Conservation (phyloP, 352 stramenopile species). For the Phytophthora palmivora region DNA sequence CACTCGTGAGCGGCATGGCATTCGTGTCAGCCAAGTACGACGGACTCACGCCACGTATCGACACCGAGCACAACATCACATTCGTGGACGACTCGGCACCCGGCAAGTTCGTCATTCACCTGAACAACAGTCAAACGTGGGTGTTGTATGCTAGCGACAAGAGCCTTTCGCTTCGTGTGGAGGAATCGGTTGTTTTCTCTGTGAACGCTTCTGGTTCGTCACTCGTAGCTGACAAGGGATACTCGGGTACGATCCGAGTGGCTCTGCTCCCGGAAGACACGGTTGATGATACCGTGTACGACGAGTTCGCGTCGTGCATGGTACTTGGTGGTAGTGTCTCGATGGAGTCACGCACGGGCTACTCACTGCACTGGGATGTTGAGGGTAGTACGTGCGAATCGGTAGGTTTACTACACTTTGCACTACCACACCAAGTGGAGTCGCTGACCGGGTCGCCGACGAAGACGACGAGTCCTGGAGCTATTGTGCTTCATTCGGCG, state of each 20-base stretch:
- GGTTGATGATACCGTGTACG: slow-evolving; percentile 48
- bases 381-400: too few relatives aligned
- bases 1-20: slow-evolving; percentile 74
- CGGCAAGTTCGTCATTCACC: slow-evolving; percentile 64
- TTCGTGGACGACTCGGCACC: slow-evolving; percentile 42
- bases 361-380: too few relatives aligned
- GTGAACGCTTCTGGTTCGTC: slow-evolving; percentile 47
- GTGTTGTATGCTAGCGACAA: slow-evolving; percentile 68
- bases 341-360: too few relatives aligned
- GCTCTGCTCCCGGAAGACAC: slow-evolving; percentile 55
- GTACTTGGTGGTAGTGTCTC: slow-evolving; percentile 58
- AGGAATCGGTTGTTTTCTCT: slow-evolving; percentile 41
- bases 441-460: slow-evolving; percentile 32
- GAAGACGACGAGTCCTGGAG: slow-evolving; percentile 24
- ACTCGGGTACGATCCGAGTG: slow-evolving; percentile 62
- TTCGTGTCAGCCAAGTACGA: slow-evolving; percentile 74
- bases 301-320: slow-evolving; percentile 64
- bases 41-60: slow-evolving; percentile 57
- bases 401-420: slow-evolving; percentile 68
- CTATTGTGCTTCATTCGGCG: slow-evolving; percentile 54
- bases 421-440: slow-evolving; percentile 66
- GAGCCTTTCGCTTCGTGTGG: slow-evolving; percentile 47
- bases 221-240: slow-evolving; percentile 46
- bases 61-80: slow-evolving; percentile 58
- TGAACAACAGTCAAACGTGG: slow-evolving; percentile 80